Conservation (phyloP, 345 rosid species). For the Populus nigra region DNA sequence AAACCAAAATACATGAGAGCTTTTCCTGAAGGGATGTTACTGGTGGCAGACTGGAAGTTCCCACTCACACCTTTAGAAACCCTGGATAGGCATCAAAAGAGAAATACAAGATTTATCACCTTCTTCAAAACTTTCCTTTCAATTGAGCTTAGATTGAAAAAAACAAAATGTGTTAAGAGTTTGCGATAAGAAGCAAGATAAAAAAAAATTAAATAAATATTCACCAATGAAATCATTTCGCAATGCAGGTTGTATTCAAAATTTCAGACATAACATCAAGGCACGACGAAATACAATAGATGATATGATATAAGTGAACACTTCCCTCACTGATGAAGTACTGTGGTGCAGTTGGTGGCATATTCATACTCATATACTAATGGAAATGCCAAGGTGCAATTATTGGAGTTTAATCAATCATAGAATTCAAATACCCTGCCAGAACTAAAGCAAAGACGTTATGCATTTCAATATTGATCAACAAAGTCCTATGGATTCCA, state of each 20-base stretch:
- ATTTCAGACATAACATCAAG: neutral
- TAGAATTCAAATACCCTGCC: neutral
- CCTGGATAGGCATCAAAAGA: slow-evolving; percentile 32
- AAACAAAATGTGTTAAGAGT: neutral
- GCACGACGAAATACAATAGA: neutral
- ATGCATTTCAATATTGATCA: neutral
- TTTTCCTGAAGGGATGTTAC: slow-evolving; percentile 86
- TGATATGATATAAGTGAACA: neutral
- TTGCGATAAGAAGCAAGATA: neutral
- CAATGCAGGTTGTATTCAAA: neutral
- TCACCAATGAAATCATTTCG: neutral
- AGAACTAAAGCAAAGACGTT: neutral
- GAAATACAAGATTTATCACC: neutral
- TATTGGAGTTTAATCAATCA: neutral
- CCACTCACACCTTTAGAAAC: slow-evolving; percentile 93
- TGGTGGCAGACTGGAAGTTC: slow-evolving; percentile 79
- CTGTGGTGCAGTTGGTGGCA: neutral
- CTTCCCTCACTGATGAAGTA: neutral
- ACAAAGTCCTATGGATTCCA: neutral
- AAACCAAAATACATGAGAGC: slow-evolving; percentile 82
- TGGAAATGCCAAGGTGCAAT: neutral
- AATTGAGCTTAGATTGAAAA: neutral
- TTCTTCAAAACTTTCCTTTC: neutral
- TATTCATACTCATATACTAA: neutral
- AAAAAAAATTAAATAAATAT: neutral